These are phyloP conservation scores for Closterium sp. DNA, from an alignment of 139 green algal genomes.

Conservation along the genomic window DNA sequence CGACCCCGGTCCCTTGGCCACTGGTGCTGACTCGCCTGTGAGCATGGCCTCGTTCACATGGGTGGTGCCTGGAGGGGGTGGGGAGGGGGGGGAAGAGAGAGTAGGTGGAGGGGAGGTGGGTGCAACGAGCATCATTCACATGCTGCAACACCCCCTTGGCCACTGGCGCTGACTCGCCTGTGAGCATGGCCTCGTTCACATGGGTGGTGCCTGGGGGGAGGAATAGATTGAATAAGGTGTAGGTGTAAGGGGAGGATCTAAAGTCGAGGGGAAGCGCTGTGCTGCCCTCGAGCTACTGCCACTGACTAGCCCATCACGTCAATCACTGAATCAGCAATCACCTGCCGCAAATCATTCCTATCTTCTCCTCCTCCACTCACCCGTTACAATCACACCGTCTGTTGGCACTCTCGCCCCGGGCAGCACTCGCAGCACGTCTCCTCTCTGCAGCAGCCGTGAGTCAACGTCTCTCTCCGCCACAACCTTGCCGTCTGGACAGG, in stretches of 20 bases:
- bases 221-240: no score
- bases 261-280: no score
- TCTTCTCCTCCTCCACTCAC: not conserved
- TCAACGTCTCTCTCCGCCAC: constrained; percentile 54
- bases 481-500: constrained; percentile 51
- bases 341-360: no score
- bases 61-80: constrained; percentile 53
- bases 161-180: constrained; percentile 80
- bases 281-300: no score
- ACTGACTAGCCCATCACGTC: no score
- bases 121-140: not conserved
- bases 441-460: constrained; percentile 41
- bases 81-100: not conserved
- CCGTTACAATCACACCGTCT: constrained; percentile 30
- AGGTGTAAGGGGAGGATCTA: no score
- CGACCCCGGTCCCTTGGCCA: constrained; percentile 70
- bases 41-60: constrained; percentile 97
- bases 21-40: constrained; percentile 81
- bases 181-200: constrained; percentile 97
- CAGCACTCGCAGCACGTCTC: constrained; percentile 53
- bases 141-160: constrained; percentile 55
- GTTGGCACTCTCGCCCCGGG: constrained; percentile 43
- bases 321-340: no score
- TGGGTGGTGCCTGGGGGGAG: constrained; percentile 61
- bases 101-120: not conserved